Evolutionary conservation across 164 flowering plant genomes (phyloP), one percentile per base, ranked within the genome.

Genomic region (Warburgia ugandensis): DNA sequence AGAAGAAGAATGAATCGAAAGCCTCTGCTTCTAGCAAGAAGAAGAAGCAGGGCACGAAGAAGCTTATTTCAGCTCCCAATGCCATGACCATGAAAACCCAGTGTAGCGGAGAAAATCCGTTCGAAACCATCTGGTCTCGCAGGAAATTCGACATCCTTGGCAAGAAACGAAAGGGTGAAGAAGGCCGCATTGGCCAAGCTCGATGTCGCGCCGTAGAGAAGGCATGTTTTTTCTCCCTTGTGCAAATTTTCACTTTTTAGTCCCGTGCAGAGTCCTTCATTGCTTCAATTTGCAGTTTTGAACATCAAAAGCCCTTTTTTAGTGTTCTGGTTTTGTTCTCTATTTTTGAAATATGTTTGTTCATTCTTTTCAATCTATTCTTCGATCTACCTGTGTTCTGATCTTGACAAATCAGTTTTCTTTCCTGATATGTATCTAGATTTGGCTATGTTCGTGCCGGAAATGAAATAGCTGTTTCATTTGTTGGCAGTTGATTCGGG

Each of bases 111-210:
- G 54, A 62, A 5, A 94, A 80, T 48, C 95, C 95, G 0, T 89
- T 94, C 53, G 97, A 94, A 62, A 73, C 77, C 27, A 78, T 89
- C 11, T 84, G 97, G 97, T 79, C 95, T 3, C 88, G 95, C 5
- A 60, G 88, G 19, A 94, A 94, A 50, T 94, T 94, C 58, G 83
- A 86, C 56, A 60, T 84, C 17, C 56, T 94, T 39, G 99, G 99
- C 1, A 79, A 78, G 78, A 94, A 94, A 57, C 84, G 92, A 38
- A 89, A 84, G 59, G 96, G 96, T 1, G 97, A 89, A 49, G 82
- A 84, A 41, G 77, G 65, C 31, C 86, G 99, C 6, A 30, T 81
- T 1, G 99, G 97, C n/a, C 74, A 63, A 13, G 73, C 97, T 56
- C 96, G 99, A 28, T 77, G 92, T 28, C 57, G 38, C 22, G 96